Evolutionary conservation across 441 rosid genomes (phyloP).

Genomic region (Raphanus hybrid): DNA sequence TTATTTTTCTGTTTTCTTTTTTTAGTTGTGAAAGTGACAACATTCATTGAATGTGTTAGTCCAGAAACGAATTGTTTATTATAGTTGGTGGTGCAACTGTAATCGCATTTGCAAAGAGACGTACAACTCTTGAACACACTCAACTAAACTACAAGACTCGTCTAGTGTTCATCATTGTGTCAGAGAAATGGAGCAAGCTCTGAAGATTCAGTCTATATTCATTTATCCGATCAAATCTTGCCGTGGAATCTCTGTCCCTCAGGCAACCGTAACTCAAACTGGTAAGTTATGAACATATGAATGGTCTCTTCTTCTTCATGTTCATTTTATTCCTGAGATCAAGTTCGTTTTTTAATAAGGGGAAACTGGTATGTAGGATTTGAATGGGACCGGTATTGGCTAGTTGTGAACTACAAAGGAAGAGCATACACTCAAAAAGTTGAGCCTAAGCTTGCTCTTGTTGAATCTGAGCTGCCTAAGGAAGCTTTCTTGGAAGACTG

Average conservation of each 20-base stretch:
- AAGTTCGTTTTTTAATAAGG: neutral
- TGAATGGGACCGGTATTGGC: constrained; percentile 92
- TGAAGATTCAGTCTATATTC: constrained; percentile 58
- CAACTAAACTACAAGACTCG: neutral
- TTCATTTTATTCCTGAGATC: neutral
- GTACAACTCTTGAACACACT: constrained; percentile 2
- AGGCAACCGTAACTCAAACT: constrained; percentile 70
- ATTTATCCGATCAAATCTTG: constrained; percentile 82
- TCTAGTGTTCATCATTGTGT: neutral
- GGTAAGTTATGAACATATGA: constrained; percentile 46
- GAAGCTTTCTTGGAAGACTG: constrained; percentile 72
- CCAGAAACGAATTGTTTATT: neutral
- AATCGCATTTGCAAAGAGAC: neutral
- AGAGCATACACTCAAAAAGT: constrained; percentile 84
- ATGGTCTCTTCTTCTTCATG: neutral
- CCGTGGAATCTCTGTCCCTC: constrained; percentile 78
- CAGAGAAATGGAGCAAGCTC: constrained; percentile 14
- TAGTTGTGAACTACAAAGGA: constrained; percentile 71
- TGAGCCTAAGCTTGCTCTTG: constrained; percentile 88
- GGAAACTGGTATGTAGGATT: constrained; percentile 58
- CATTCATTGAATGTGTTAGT: constrained; percentile 1
- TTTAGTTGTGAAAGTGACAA: neutral
- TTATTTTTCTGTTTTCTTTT: neutral
- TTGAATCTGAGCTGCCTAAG: constrained; percentile 58
- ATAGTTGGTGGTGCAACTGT: neutral